Conservation (phyloP, 192 early-diverging fungal genomes). For the Physocladia obscura region DNA sequence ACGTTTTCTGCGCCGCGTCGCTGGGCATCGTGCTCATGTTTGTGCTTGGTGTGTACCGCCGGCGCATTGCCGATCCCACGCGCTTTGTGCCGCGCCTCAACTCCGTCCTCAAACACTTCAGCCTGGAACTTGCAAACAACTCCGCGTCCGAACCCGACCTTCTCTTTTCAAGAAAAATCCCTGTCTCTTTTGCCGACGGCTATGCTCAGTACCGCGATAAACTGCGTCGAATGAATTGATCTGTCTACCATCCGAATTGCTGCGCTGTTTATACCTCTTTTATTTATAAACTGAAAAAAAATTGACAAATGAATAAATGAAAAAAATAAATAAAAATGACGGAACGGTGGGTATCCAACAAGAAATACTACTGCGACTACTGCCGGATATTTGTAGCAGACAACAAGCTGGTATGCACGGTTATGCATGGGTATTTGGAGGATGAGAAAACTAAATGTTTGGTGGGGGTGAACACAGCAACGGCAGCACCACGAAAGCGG, state of each 20-base stretch:
- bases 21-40: not conserved
- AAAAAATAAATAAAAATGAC: slow-evolving; percentile 40
- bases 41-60: slow-evolving; percentile 3
- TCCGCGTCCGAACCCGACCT: not conserved
- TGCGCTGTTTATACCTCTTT: no score
- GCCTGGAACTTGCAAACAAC: slow-evolving; percentile 5
- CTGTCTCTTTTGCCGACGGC: slow-evolving; percentile 5
- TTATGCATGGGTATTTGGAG: not conserved
- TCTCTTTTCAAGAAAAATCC: slow-evolving; percentile 4
- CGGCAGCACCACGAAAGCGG: slow-evolving; percentile 73
- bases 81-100: slow-evolving; percentile 11
- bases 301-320: no score
- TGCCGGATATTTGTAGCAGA: slow-evolving; percentile 79
- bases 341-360: slow-evolving; percentile 66
- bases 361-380: slow-evolving; percentile 83
- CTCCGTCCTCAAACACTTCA: slow-evolving; percentile 20
- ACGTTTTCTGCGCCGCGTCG: not conserved
- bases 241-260: no score
- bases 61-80: not conserved
- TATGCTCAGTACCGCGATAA: not conserved
- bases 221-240: not conserved
- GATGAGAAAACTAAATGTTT: no score
- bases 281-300: no score
- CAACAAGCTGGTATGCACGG: slow-evolving; percentile 68
- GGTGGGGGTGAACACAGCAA: slow-evolving; percentile 47